These are phyloP conservation scores for Phytophthora chlamydospora DNA, from an alignment of 352 stramenopile species.

Conservation along the genomic window DNA sequence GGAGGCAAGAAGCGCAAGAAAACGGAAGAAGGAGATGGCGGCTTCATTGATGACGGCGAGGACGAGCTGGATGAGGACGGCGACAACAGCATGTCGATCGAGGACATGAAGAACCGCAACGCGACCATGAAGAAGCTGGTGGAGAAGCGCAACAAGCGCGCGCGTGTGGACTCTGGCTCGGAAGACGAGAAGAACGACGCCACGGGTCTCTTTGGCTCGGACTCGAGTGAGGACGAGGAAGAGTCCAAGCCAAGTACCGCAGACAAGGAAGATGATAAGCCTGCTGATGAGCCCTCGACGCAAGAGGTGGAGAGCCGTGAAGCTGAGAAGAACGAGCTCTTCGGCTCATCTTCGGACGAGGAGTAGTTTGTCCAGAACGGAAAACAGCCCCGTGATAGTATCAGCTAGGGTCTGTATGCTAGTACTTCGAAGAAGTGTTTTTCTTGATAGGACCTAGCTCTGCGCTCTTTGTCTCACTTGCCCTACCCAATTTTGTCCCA, in stretches of 20 bases:
- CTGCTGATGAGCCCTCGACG: slow-evolving; percentile 4
- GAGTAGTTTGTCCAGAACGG: slow-evolving; percentile 50
- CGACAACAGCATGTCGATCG: slow-evolving; percentile 77
- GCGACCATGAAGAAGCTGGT: slow-evolving; percentile 86
- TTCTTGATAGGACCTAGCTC: slow-evolving; percentile 5
- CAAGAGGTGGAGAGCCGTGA: slow-evolving; percentile 44
- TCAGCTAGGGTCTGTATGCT: slow-evolving; percentile 3
- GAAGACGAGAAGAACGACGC: slow-evolving; percentile 74
- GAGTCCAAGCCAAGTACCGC: slow-evolving; percentile 25
- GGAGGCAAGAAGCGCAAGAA: slow-evolving; percentile 83
- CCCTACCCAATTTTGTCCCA: background rate
- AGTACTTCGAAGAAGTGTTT: slow-evolving; percentile 14
- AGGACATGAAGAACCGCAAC: slow-evolving; percentile 92
- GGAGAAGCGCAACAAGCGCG: slow-evolving; percentile 85
- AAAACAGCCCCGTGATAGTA: slow-evolving; percentile 4
- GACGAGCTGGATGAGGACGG: slow-evolving; percentile 68
- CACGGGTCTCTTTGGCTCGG: slow-evolving; percentile 80
- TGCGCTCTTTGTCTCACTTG: no score
- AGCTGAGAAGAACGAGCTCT: slow-evolving; percentile 84
- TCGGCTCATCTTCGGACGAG: slow-evolving; percentile 82
- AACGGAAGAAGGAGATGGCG: slow-evolving; percentile 67
- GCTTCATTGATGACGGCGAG: slow-evolving; percentile 69
- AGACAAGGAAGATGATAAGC: slow-evolving; percentile 27
- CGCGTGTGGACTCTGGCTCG: slow-evolving; percentile 49
- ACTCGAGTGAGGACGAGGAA: slow-evolving; percentile 80